These are phyloP conservation scores for Margaritispora aquatica DNA, from an alignment of 495 filamentous ascomycete species.

Conservation along the genomic window DNA sequence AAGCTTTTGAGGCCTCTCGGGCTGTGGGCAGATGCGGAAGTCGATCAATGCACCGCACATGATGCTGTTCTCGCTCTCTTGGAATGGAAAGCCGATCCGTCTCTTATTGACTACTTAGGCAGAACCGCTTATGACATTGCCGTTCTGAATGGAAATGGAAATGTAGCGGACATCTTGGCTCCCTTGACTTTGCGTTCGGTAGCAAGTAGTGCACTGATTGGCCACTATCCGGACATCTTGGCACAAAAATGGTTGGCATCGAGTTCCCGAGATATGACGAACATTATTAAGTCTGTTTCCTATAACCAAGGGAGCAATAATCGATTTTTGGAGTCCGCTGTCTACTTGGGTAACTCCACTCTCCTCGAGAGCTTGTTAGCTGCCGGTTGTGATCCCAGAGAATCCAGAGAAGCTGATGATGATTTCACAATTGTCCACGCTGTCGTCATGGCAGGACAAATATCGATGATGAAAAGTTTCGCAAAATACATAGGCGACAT, in stretches of 20 bases:
- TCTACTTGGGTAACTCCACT: not conserved
- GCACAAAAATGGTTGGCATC: not conserved
- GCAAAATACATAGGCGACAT: not conserved
- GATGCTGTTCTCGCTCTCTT: constrained; percentile 22
- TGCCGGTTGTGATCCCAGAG: not conserved
- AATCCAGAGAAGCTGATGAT: not conserved
- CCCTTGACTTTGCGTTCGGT: not conserved
- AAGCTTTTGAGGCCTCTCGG: not conserved
- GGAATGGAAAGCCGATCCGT: not conserved
- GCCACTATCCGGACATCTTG: not conserved
- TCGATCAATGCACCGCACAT: not conserved
- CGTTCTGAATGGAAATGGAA: not conserved
- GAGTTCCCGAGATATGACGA: not conserved
- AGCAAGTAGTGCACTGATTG: not conserved
- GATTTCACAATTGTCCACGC: not conserved
- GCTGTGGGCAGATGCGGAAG: not conserved
- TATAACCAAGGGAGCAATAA: not conserved
- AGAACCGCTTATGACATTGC: constrained; percentile 4
- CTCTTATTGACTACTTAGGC: not conserved
- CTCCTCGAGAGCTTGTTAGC: not conserved
- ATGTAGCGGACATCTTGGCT: not conserved
- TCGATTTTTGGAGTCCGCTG: not conserved
- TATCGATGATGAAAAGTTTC: constrained; percentile 1
- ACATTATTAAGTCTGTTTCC: not conserved
- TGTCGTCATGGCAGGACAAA: not conserved